Conservation (phyloP, 768 basidiomycete genomes). For the Pisolithus orientalis region DNA sequence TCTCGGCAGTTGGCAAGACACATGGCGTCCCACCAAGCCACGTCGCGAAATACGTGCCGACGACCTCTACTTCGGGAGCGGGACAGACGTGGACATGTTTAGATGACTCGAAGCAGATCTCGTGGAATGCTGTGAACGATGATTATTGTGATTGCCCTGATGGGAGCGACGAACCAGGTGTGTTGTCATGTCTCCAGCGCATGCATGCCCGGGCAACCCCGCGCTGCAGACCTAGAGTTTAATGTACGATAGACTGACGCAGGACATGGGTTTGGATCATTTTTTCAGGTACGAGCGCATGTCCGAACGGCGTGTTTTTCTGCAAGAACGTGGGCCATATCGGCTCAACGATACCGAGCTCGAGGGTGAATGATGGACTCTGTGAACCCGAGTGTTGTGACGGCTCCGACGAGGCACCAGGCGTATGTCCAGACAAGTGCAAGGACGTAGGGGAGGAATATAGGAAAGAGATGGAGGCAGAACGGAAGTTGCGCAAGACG, state of each 20-base stretch:
- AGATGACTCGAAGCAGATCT: constrained; percentile 71
- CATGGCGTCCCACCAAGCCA: constrained; percentile 54
- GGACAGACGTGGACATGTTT: constrained; percentile 64
- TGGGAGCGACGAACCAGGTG: constrained; percentile 94
- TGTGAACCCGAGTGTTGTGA: constrained; percentile 95
- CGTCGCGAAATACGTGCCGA: constrained; percentile 48
- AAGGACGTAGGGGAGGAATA: constrained; percentile 66
- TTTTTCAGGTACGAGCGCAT: constrained; percentile 74
- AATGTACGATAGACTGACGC: constrained; percentile 2
- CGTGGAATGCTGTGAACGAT: constrained; percentile 82
- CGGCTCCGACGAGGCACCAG: constrained; percentile 85
- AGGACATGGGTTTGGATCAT: constrained; percentile 1
- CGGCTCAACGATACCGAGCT: constrained; percentile 69
- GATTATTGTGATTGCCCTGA: constrained; percentile 93
- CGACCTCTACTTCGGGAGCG: constrained; percentile 34
- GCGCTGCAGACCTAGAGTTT: no score
- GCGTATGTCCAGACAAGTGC: constrained; percentile 76
- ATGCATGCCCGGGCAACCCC: neutral
- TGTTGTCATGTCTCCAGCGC: constrained; percentile 1
- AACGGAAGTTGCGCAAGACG: constrained; percentile 72
- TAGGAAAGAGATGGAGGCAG: constrained; percentile 62
- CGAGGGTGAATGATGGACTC: constrained; percentile 86
- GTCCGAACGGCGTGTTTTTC: constrained; percentile 68
- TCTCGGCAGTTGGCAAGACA: constrained; percentile 42
- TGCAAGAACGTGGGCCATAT: constrained; percentile 88